These are phyloP conservation scores for Ceratocystis ficicola DNA, from an alignment of 2,329 filamentous ascomycete species.

Conservation along the genomic window DNA sequence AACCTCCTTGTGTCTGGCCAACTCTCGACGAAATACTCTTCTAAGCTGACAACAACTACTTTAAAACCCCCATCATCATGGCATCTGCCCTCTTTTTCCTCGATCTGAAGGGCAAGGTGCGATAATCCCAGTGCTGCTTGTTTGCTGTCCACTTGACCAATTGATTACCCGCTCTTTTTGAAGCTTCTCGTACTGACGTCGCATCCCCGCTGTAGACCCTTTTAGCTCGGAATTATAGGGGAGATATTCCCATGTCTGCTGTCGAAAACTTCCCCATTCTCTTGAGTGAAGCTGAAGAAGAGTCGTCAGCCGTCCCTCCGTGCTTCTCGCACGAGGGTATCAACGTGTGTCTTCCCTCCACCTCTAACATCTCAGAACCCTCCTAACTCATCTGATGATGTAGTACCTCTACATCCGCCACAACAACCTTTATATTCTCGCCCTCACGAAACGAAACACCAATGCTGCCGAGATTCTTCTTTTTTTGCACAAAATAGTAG, in stretches of 20 bases:
- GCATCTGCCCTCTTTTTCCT: conserved; percentile 97
- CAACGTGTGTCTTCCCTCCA: conserved; percentile 54
- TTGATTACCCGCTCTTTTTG: neutral
- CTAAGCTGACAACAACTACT: conserved; percentile 3
- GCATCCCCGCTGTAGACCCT: conserved; percentile 59
- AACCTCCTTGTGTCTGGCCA: neutral
- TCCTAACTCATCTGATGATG: conserved; percentile 16
- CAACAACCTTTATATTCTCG: conserved; percentile 97
- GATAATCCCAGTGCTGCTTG: conserved; percentile 14
- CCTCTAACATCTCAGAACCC: conserved; percentile 22
- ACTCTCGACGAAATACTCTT: conserved; percentile 1
- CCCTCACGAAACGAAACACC: conserved; percentile 94
- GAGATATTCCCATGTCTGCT: conserved; percentile 97
- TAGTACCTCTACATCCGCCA: conserved; percentile 98
- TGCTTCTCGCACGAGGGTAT: conserved; percentile 98
- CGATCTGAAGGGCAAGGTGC: conserved; percentile 97
- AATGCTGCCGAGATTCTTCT: conserved; percentile 97
- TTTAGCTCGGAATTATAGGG: conserved; percentile 93
- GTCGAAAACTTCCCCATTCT: conserved; percentile 96
- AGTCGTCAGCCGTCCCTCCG: conserved; percentile 90
- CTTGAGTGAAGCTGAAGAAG: conserved; percentile 96
- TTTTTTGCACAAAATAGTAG: conserved; percentile 94
- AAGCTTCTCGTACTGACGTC: conserved; percentile 11
- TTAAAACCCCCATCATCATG: conserved; percentile 42
- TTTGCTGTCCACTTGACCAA: neutral